These are phyloP conservation scores for Draba incana DNA, from an alignment of 345 rosid species.

Conservation along the genomic window DNA sequence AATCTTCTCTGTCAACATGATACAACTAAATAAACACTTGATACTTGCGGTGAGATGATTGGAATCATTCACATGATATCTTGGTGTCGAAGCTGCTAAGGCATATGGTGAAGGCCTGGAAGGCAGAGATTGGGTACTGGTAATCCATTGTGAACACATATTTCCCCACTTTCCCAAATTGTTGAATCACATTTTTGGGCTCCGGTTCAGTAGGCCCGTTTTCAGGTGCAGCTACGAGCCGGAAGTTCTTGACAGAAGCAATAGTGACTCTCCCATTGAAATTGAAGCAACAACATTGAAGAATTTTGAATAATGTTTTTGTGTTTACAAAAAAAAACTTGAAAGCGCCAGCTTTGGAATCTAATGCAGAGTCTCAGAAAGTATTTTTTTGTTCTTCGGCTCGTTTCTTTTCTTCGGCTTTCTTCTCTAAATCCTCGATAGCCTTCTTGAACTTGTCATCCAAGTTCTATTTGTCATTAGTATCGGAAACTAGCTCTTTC, in stretches of 20 bases:
- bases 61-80: constrained; percentile 82
- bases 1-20: constrained; percentile 30
- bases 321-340: constrained; percentile 65
- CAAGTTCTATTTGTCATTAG: constrained; percentile 75
- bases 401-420: constrained; percentile 60
- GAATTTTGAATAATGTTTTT: constrained; percentile 10
- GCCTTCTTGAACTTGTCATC: constrained; percentile 74
- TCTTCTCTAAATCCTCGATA: constrained; percentile 57
- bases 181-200: constrained; percentile 79
- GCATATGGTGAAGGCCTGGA: constrained; percentile 90
- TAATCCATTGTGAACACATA: constrained; percentile 96
- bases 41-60: neutral
- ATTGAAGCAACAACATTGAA: constrained; percentile 92
- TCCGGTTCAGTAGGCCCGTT: constrained; percentile 59
- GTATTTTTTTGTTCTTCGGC: constrained; percentile 59
- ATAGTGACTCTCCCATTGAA: constrained; percentile 88
- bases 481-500: constrained; percentile 79
- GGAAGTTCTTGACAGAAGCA: constrained; percentile 92
- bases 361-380: constrained; percentile 81
- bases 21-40: constrained; percentile 16
- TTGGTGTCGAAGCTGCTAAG: constrained; percentile 96
- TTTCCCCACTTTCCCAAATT: constrained; percentile 93
- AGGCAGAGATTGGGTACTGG: constrained; percentile 89
- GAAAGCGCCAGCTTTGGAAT: constrained; percentile 74
- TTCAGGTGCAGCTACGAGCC: constrained; percentile 79